Base-by-base conservation (phyloP, 2,329 filamentous ascomycete genomes). In the Alternaria sp. region DNA sequence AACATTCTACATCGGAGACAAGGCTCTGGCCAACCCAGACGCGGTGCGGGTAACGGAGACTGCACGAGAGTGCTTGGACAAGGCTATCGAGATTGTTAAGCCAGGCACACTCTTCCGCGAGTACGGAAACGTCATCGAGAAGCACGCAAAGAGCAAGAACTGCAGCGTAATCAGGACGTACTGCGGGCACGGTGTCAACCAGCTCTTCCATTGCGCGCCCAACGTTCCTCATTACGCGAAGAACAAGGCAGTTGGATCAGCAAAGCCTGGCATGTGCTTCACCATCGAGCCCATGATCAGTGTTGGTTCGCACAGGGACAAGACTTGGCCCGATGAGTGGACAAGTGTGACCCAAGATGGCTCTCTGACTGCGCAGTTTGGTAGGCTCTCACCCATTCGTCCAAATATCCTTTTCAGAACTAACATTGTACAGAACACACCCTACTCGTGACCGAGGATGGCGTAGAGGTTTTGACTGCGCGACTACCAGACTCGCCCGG, bases 261-360 rank as follows among this genome's bases (percentile, higher is more conserved):
- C 94, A 61, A 97, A 97, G 82, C 90, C 92, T 0, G 95, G 95
- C 54, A 97, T 98, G 93, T 97, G 93, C 66, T 99, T 99, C 74
- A 99, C 95, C 0, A 99, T 99, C 63, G 95, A 99, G 82, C 95
- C 95, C 16, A 99, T 99, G 95, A 94, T 99, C 76, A 93, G 93
- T 41, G 80, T 97, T 56, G 95, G 95, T 59, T 94, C 92, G 62
- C 92, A 97, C 80, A 88, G 88, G 64, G 95, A 99, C 75, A 91
- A 95, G 78, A 98, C 93, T 0, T 99, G 95, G 95, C 95, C 95
- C 0, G 95, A 99, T 78, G 93, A 98, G 82, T 99, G 95, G 95
- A 99, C 95, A 1, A 97, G 93, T 79, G 92, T 92, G 5, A 99
- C 95, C 0, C 87, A 89, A 57, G 95, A 99, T 77, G 95, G 95